A percentile compares a stretch with the other conserved stretches of the same genome.
These are phyloP conservation scores for Tulasnella sp. DNA, from an alignment of 768 basidiomycete genomes.

Conservation along the genomic window DNA sequence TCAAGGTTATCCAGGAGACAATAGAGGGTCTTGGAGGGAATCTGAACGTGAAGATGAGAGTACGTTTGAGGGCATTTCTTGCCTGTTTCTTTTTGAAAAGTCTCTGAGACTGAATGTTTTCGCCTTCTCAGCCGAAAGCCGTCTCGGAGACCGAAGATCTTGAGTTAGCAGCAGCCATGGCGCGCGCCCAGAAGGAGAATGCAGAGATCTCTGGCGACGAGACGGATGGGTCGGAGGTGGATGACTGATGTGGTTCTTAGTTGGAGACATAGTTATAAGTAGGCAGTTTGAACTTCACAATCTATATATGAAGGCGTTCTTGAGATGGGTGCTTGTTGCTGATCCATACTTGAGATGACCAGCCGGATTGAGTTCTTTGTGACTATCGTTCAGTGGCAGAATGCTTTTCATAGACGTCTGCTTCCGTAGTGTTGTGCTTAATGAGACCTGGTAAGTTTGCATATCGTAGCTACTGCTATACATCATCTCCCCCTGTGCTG, in stretches of 20 bases:
- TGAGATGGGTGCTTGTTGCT: no score
- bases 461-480: no score
- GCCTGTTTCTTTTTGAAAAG: background rate
- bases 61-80: slow-evolving; percentile 24
- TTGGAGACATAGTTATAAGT: no score
- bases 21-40: slow-evolving; percentile 80
- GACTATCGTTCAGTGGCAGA: no score
- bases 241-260: slow-evolving; percentile 14
- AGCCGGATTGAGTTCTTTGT: no score
- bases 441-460: no score
- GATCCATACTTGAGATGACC: no score
- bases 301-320: no score
- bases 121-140: slow-evolving; percentile 78
- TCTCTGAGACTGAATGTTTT: background rate
- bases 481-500: no score
- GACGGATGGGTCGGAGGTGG: slow-evolving; percentile 44
- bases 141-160: slow-evolving; percentile 96
- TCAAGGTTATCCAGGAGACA: slow-evolving; percentile 75
- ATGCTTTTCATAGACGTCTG: no score
- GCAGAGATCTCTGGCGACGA: slow-evolving; percentile 94
- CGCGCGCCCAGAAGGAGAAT: slow-evolving; percentile 85
- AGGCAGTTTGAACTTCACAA: no score
- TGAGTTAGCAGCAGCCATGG: slow-evolving; percentile 95
- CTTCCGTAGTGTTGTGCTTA: no score
- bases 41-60: slow-evolving; percentile 94